These are phyloP conservation scores for Pachyrhizus erosus DNA, from an alignment of 306 rosid genomes.

Conservation along the genomic window DNA sequence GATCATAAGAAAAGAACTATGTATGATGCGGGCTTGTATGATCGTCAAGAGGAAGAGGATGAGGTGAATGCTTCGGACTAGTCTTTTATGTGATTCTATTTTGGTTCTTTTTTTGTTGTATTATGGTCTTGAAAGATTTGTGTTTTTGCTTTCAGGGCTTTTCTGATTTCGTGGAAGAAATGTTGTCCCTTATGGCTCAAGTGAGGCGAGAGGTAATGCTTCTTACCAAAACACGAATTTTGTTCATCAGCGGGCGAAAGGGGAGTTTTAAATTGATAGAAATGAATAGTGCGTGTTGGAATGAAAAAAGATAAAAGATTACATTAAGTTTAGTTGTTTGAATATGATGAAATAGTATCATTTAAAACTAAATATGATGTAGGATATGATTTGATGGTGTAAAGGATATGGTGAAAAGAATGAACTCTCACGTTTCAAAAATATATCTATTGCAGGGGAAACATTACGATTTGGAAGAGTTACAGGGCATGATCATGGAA, in stretches of 20 bases:
- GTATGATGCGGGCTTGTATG: slow-evolving; percentile 77
- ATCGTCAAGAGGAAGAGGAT: slow-evolving; percentile 68
- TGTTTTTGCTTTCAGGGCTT: slow-evolving; percentile 58
- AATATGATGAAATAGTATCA: not conserved
- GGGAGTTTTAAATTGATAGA: too few species aligned
- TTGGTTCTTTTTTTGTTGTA: not conserved
- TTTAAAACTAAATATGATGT: not conserved
- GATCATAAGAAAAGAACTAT: slow-evolving; percentile 63
- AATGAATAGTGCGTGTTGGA: not conserved
- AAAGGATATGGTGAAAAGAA: not conserved
- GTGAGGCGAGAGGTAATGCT: slow-evolving; percentile 68
- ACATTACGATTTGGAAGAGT: slow-evolving; percentile 63
- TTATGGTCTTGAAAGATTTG: not conserved
- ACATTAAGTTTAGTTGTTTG: not conserved
- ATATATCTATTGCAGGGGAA: slow-evolving; percentile 43
- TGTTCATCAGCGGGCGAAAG: too few species aligned
- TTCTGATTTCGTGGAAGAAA: slow-evolving; percentile 72
- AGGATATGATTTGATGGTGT: too few species aligned
- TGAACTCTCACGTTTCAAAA: not conserved
- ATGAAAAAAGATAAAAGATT: not conserved
- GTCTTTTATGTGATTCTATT: not conserved
- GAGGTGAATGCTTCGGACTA: slow-evolving; percentile 52
- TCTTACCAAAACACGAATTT: not conserved
- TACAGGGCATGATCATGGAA: slow-evolving; percentile 68
- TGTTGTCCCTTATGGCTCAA: slow-evolving; percentile 75